These are phyloP conservation scores for Beauveria pseudobassiana DNA, from an alignment of 2,329 filamentous ascomycete genomes.

Conservation along the genomic window DNA sequence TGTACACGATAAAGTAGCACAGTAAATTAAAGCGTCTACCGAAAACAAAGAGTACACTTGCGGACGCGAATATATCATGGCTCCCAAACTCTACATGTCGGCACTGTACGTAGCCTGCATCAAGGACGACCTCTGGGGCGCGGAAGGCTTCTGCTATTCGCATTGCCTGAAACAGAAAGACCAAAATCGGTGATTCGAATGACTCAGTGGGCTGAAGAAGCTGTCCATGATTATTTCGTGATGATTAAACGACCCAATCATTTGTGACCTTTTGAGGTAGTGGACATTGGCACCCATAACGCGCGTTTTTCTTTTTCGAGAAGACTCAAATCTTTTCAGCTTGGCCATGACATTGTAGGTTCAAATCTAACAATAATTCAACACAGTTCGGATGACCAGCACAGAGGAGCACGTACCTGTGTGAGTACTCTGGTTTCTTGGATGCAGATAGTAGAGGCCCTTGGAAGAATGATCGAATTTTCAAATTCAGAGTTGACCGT, in stretches of 20 bases:
- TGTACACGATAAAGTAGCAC: too few species aligned
- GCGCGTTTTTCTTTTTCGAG: too few species aligned
- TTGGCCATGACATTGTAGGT: too few species aligned
- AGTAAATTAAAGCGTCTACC: too few species aligned
- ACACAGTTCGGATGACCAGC: too few species aligned
- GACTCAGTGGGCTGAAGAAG: neutral
- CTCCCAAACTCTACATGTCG: neutral
- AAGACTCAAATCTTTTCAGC: too few species aligned
- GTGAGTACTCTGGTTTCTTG: neutral
- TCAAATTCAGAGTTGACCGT: rapidly evolving
- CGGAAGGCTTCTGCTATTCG: neutral
- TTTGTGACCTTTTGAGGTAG: too few species aligned
- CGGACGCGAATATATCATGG: neutral
- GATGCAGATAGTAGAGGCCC: neutral
- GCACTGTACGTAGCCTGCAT: too few species aligned
- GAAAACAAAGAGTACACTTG: too few species aligned
- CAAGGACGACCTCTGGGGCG: neutral
- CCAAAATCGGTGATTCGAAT: neutral
- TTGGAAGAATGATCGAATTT: neutral
- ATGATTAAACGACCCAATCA: neutral
- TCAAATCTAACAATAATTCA: too few species aligned
- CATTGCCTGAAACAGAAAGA: neutral
- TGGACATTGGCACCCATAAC: too few species aligned
- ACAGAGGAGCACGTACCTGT: neutral
- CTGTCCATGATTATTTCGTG: neutral